phyloP scores from a whole-genome alignment of 306 rosid species.

The Quillaja saponaria region DNA sequence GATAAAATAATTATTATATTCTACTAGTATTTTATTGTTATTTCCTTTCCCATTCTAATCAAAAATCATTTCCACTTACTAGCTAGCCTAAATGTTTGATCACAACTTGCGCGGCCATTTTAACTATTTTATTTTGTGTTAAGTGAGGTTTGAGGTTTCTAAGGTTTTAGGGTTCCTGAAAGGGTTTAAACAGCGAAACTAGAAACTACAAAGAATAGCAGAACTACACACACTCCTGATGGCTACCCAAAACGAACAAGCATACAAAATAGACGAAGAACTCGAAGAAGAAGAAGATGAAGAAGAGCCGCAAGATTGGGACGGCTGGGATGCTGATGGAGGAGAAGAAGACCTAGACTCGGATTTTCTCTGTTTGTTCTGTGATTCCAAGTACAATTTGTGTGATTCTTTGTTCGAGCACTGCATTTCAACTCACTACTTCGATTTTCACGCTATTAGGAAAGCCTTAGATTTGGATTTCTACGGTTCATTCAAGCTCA shows the following conservation, averaged over 20 bases:
- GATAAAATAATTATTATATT: too few species aligned
- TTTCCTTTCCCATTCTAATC: too few species aligned
- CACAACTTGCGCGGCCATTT: too few species aligned
- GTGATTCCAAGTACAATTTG: conserved; percentile 47
- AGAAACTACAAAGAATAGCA: neutral
- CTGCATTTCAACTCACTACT: conserved; percentile 57
- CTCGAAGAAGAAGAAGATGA: conserved; percentile 32
- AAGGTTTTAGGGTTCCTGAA: conserved; percentile 26
- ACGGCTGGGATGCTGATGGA: conserved; percentile 62
- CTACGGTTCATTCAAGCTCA: conserved; percentile 75
- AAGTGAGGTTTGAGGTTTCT: too few species aligned
- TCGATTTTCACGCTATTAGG: conserved; percentile 54
- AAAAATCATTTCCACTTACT: too few species aligned
- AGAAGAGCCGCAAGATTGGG: conserved; percentile 46
- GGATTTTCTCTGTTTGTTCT: conserved; percentile 65
- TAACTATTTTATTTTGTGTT: too few species aligned
- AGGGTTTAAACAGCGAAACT: conserved; percentile 33
- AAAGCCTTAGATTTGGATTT: conserved; percentile 55
- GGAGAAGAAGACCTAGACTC: conserved; percentile 37
- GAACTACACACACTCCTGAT: conserved; percentile 29
- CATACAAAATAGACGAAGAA: conserved; percentile 14
- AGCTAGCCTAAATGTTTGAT: too few species aligned
- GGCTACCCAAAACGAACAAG: conserved; percentile 2
- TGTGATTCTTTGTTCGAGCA: conserved; percentile 58
- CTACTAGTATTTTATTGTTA: too few species aligned